phyloP scores from a whole-genome alignment of 345 rosid species.

The Xanthoceras sorbifolium region DNA sequence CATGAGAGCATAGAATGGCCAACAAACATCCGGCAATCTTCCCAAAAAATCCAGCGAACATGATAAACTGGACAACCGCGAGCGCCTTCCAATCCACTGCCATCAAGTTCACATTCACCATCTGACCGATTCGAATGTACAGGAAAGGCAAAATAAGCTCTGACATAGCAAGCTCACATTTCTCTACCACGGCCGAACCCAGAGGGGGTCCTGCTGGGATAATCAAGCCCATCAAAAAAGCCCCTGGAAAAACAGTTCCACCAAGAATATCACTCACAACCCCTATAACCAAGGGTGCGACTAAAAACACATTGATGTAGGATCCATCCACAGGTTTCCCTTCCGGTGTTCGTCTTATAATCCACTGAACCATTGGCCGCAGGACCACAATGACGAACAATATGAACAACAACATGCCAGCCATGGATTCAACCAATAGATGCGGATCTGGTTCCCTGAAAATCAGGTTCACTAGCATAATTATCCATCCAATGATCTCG shows the following conservation, averaged over 20 bases:
- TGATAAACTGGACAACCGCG: not conserved
- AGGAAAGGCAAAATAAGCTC: constrained; percentile 33
- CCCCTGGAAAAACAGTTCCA: not conserved
- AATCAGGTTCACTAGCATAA: not conserved
- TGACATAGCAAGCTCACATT: constrained; percentile 24
- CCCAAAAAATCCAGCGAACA: not conserved
- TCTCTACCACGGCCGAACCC: constrained; percentile 30
- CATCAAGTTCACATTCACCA: not conserved
- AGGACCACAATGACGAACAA: not conserved
- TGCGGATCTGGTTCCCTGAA: not conserved
- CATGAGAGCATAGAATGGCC: not conserved
- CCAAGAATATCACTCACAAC: constrained; percentile 14
- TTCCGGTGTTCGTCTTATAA: constrained; percentile 19
- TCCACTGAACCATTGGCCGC: constrained; percentile 10
- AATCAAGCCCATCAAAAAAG: constrained; percentile 20
- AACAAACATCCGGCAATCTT: constrained; percentile 20
- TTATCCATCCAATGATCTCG: not conserved
- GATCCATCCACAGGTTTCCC: constrained; percentile 26
- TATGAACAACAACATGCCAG: constrained; percentile 19
- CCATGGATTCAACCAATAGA: not conserved
- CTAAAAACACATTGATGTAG: not conserved
- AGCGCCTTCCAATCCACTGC: not conserved
- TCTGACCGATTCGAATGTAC: constrained; percentile 18
- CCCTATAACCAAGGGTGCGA: constrained; percentile 15
- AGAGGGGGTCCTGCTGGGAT: constrained; percentile 39